Conservation (phyloP, 257 asterid species). For the Capsicum chinense region DNA sequence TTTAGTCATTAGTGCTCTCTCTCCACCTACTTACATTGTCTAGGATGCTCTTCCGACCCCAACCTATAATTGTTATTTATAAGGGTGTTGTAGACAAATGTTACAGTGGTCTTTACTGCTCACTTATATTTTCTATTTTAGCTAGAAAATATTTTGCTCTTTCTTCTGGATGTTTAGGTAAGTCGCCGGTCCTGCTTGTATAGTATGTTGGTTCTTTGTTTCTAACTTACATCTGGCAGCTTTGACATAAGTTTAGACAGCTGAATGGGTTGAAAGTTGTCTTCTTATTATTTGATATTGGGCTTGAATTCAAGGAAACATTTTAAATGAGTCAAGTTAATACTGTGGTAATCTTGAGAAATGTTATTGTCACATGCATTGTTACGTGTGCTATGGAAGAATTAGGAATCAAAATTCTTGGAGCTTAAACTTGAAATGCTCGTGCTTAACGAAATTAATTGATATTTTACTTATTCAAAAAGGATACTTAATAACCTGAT, state of each 20-base stretch:
- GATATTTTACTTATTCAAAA: no score
- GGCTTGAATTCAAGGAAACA: not conserved
- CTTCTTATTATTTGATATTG: not conserved
- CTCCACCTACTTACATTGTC: not conserved
- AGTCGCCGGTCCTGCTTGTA: not conserved
- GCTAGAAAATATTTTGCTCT: not conserved
- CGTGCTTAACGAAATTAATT: not conserved
- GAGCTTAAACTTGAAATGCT: not conserved
- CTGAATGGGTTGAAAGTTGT: not conserved
- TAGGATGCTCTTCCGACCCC: not conserved
- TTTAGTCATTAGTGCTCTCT: not conserved
- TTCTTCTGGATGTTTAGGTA: not conserved
- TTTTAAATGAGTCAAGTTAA: not conserved
- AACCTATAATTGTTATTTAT: not conserved
- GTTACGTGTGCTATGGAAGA: not conserved
- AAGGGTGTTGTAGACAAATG: not conserved
- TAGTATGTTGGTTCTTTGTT: not conserved
- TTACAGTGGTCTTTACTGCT: not conserved
- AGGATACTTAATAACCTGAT: not conserved
- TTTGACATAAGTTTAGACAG: not conserved
- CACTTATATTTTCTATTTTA: not conserved
- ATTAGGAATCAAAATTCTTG: not conserved
- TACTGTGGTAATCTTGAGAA: not conserved
- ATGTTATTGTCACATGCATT: constrained; percentile 15
- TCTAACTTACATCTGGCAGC: not conserved